Percentiles rank a stretch among this genome's conserved stretches.
These are phyloP conservation scores for Trichoderma atroviride DNA, from an alignment of 2,329 filamentous ascomycete genomes.

Conservation along the genomic window DNA sequence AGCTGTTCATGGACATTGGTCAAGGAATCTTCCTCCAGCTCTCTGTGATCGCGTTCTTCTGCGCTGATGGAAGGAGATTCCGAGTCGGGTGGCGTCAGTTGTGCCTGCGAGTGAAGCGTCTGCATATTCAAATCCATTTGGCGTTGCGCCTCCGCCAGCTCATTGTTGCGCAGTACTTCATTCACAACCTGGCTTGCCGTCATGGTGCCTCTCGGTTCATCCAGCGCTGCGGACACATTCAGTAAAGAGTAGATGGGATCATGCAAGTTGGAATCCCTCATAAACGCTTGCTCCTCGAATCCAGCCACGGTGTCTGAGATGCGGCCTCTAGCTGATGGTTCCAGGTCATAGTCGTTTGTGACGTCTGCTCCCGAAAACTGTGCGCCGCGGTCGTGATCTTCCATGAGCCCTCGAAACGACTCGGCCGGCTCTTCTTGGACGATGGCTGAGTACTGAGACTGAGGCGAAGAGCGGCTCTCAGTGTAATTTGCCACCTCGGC, in stretches of 20 bases:
- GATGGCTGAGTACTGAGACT: conserved; percentile 11
- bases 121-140: conserved; percentile 1
- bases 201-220: conserved; percentile 8
- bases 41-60: neutral
- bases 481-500: conserved; percentile 5
- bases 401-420: conserved; percentile 16
- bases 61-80: conserved; percentile 3
- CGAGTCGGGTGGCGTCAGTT: conserved; percentile 1
- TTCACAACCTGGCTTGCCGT: conserved; percentile 1
- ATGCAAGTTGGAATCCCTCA: neutral
- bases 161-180: neutral
- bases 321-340: neutral
- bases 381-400: conserved; percentile 8
- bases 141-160: neutral
- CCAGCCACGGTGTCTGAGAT: neutral
- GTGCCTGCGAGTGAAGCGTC: conserved; percentile 14
- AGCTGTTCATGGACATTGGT: neutral
- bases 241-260: neutral
- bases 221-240: neutral
- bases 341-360: neutral
- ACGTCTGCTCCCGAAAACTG: neutral
- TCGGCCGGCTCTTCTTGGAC: conserved; percentile 1
- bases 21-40: neutral
- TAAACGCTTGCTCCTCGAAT: neutral
- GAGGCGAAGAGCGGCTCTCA: conserved; percentile 22